Evolutionary conservation across 805 yeast genomes (phyloP), one percentile per base, ranked within the genome.

Genomic region (Yarrowia bubula): DNA sequence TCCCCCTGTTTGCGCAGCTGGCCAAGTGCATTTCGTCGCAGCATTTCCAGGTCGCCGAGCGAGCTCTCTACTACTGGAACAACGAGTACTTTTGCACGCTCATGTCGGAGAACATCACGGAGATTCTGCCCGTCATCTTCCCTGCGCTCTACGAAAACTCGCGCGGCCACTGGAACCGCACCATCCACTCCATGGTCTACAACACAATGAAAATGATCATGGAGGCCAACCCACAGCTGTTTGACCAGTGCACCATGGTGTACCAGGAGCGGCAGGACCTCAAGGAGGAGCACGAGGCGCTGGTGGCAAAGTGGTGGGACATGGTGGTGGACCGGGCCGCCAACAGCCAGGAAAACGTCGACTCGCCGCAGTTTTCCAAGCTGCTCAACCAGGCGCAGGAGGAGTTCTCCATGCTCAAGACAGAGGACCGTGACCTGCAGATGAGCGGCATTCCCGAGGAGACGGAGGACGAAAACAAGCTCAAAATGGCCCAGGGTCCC

Each of bases 11-110:
- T 77, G 96, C 93, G 35, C 99, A 95, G 77, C 82, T 95, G 69
- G 89, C 97, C 60, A 91, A 89, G 76, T 93, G 98, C 78, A 92
- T 95, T 43, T 84, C 96, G 32, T 89, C 96, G 1, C 90, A 97
- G 32, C 98, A 95, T 78, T 96, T 95, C 80, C 99, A 95, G 81
- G 97, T 95, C 31, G 89, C 96, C 66, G 99, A 95, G 77, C 91
- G 96, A 70, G 97, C 95, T 1, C 83, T 95, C 67, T 89, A 92
- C 74, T 91, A 86, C 76, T 95, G 97, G 95, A 89, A 90, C 71
- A 93, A 93, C 75, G 98, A 95, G 73, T 92, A 90, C 77, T 92
- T 95, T 75, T 84, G 92, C 69, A 88, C 92, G 46, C 78, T 93
- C 70, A 92, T 95, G 57, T 90, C 96, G 18, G 98, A 95, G 72